Conservation (phyloP, 1,284 basidiomycete species). For the Moniliophthora roreri region DNA sequence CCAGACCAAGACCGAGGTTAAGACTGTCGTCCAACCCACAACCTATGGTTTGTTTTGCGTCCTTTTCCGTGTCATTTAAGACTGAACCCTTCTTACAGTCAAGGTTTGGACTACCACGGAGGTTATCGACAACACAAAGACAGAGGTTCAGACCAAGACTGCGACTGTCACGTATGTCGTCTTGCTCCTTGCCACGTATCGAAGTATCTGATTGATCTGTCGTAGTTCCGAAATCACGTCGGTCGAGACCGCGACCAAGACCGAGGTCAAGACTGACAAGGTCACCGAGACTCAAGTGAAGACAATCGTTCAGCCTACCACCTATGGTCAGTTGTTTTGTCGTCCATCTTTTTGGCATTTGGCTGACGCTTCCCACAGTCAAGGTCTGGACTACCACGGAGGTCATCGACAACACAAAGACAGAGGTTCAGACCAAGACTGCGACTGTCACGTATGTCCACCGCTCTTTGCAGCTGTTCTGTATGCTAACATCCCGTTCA, state of each 20-base stretch:
- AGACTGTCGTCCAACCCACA: conserved; percentile 49
- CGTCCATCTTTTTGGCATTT: background rate
- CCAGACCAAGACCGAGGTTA: conserved; percentile 24
- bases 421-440: conserved; percentile 46
- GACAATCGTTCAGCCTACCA: conserved; percentile 52
- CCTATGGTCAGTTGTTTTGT: conserved; percentile 29
- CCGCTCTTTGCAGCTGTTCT: conserved; percentile 26
- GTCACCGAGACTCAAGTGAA: conserved; percentile 26
- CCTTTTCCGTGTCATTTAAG: background rate
- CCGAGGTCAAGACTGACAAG: conserved; percentile 9
- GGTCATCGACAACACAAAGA: conserved; percentile 63
- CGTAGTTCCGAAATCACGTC: background rate
- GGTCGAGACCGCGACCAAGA: conserved; percentile 8
- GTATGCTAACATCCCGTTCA: background rate
- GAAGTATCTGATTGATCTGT: conserved; percentile 3
- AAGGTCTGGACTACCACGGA: conserved; percentile 50
- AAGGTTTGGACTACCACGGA: conserved; percentile 50
- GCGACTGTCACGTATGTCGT: conserved; percentile 40
- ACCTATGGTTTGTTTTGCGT: conserved; percentile 38
- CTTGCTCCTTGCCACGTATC: background rate
- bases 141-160: conserved; percentile 46
- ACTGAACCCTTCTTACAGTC: conserved; percentile 27
- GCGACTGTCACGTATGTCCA: conserved; percentile 44
- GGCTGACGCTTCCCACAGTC: conserved; percentile 24
- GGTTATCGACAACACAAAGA: conserved; percentile 63